Base-by-base conservation (phyloP, 2,329 filamentous ascomycete species). In the Hypoxylon sp. region DNA sequence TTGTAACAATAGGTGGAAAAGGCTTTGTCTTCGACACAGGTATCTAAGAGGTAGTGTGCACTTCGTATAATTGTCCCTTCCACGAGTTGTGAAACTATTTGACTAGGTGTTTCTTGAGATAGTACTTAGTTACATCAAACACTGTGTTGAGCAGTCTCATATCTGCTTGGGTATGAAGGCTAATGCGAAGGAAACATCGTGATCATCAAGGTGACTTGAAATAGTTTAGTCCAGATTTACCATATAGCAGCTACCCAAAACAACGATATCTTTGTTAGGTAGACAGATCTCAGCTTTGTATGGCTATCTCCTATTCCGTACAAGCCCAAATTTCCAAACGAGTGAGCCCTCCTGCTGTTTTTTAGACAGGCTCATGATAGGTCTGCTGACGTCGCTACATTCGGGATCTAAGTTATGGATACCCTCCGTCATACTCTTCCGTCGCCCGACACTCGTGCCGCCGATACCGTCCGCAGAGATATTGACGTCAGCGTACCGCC, bases 401-500 rank as follows among this genome's bases (percentile, higher is more conserved):
- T 41, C 55, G 57, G 54, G 60, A 64, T 59, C 64, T 57, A 59
- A 56, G 17, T 20, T 28, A 54, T n/a, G 32, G 43, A 44, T 43
- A 46, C 6, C 32, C 54, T 56, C 60, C 56, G 49, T 56, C 39
- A 41, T 34, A 41, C 57, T 58, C 30, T 44, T 47, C 61, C 58
- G 54, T 46, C 39, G 20, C 46, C 20, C 17, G 30, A 46, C 47
- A 52, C 51, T 64, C 57, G 61, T 63, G 51, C 47, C 57, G 43
- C 58, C 61, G 57, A 46, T 20, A 32, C 34, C 28, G 26, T 56
- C 52, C 58, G 52, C 46, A 11, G 7, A 26, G 24, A 4, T 46
- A 56, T 67, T 67, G 64, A 64, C 64, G 64, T 67, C 64, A 67
- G 58, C 39, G 64, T 62, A 56, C 64, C 61, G 54, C 61, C 48